A percentile compares a stretch with the other conserved stretches of the same genome.
These are phyloP conservation scores for Terfezia claveryi DNA, from an alignment of 495 filamentous ascomycete genomes.

Conservation along the genomic window DNA sequence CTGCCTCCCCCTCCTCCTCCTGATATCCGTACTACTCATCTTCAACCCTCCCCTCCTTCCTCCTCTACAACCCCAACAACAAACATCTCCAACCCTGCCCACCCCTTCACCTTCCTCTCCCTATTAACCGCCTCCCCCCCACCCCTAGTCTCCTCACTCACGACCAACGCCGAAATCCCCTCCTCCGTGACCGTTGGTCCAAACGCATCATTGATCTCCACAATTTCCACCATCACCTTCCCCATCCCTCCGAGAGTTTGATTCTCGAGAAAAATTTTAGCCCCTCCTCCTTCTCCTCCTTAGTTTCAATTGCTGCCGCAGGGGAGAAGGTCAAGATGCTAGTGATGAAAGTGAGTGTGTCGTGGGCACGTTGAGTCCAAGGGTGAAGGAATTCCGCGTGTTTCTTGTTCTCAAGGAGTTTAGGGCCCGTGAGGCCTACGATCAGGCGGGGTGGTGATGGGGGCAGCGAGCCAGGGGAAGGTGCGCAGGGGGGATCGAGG, in stretches of 20 bases:
- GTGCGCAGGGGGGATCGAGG: constrained; percentile 27
- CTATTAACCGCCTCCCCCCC: constrained; percentile 76
- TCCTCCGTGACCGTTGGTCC: constrained; percentile 79
- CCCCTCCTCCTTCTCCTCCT: no score
- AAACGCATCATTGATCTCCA: constrained; percentile 70
- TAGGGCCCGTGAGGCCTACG: constrained; percentile 73
- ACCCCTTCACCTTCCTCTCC: constrained; percentile 55
- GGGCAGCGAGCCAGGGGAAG: constrained; percentile 2
- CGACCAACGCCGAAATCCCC: constrained; percentile 54
- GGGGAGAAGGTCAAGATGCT: constrained; percentile 24
- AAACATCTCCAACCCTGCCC: constrained; percentile 53
- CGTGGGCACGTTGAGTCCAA: constrained; percentile 49
- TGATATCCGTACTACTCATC: constrained; percentile 52
- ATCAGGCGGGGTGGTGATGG: constrained; percentile 30
- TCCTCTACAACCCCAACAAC: constrained; percentile 62
- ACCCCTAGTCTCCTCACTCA: constrained; percentile 70
- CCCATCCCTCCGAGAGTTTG: not conserved
- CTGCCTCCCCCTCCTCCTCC: not conserved
- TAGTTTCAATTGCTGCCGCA: constrained; percentile 21
- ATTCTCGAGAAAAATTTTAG: not conserved
- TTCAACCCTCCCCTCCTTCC: constrained; percentile 48
- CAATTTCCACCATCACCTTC: constrained; percentile 40
- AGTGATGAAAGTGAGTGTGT: constrained; percentile 47
- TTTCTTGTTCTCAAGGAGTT: constrained; percentile 69
- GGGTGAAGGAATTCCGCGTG: constrained; percentile 55